Base-by-base conservation (phyloP, 2,329 filamentous ascomycete species). In the Geosmithia putterillii region DNA sequence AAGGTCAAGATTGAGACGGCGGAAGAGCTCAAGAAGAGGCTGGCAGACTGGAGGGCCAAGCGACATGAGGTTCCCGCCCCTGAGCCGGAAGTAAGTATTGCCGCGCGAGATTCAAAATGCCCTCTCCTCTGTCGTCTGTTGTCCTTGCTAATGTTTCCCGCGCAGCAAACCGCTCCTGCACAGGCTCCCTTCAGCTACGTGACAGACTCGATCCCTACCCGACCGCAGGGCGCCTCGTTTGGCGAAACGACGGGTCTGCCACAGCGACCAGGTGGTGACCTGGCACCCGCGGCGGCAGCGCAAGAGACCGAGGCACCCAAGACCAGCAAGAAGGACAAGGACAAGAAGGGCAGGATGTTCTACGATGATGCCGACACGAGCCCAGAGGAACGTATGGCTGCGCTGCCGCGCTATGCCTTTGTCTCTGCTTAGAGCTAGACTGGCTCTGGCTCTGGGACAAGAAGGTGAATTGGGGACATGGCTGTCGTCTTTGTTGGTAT, bases 321-420 rank as follows among this genome's bases (percentile, higher is more conserved):
- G 55, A 62, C 63, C 17, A 43, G 34, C 43, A 82, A 83, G 71
- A 83, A 83, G 60, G 71, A 78, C 47, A 83, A 81, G 61, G 74
- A 81, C 60, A 76, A 79, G 57, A 81, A 79, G 56, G 69, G 70
- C 45, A 74, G 76, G 58, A 81, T 95, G 74, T 71, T 94, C 23
- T 95, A 92, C 65, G 80, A 80, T 48, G 86, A 94, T 57, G 79
- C 83, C 42, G 81, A 83, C 46, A 67, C 80, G 55, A 92, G 85
- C 54, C 85, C 87, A 2, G 89, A 95, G 66, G 89, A 95, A 71
- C 86, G 81, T 64, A 88, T 94, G 85, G 83, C 86, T 22, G 65
- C 69, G 57, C 67, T 92, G 66, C 71, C 83, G 47, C 81, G 79
- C 62, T 95, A 94, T 67, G 79, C 81, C 53, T 83, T 76, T 45